phyloP scores from a whole-genome alignment of 306 rosid species.

The Prunus mongolica region DNA sequence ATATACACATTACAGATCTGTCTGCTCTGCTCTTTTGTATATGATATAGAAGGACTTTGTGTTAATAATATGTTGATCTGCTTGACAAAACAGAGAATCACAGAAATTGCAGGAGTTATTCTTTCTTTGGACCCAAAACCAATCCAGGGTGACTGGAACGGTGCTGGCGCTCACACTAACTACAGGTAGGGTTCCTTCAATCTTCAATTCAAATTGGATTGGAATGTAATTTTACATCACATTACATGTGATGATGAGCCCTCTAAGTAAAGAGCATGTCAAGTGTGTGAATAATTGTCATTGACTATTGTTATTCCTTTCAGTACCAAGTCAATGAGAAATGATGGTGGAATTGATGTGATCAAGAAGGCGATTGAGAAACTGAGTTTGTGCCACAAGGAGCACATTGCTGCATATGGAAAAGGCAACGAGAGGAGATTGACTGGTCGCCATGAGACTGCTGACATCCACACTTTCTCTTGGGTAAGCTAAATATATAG shows the following conservation, averaged over 20 bases:
- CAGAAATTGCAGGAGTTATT: conserved; percentile 49
- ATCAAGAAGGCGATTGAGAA: conserved; percentile 55
- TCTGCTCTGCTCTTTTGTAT: background rate
- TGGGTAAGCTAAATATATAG: conserved; percentile 24
- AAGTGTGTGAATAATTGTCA: background rate
- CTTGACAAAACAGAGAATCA: conserved; percentile 34
- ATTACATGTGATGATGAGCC: background rate
- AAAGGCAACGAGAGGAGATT: conserved; percentile 59
- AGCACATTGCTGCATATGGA: conserved; percentile 51
- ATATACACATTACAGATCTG: background rate
- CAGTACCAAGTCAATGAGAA: conserved; percentile 52
- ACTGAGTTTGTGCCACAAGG: conserved; percentile 39
- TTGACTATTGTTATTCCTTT: background rate
- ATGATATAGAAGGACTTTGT: background rate
- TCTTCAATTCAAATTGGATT: background rate
- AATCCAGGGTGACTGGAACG: conserved; percentile 63
- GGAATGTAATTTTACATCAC: background rate
- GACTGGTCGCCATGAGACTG: conserved; percentile 61
- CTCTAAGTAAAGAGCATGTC: background rate
- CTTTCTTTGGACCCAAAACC: conserved; percentile 61
- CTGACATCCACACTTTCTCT: conserved; percentile 49
- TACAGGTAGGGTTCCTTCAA: conserved; percentile 29
- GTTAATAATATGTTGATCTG: background rate
- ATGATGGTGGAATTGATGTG: conserved; percentile 39
- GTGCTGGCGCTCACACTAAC: conserved; percentile 58